Base-by-base conservation (phyloP, 805 yeast species). In the Yamadazyma paraphyllophila region DNA sequence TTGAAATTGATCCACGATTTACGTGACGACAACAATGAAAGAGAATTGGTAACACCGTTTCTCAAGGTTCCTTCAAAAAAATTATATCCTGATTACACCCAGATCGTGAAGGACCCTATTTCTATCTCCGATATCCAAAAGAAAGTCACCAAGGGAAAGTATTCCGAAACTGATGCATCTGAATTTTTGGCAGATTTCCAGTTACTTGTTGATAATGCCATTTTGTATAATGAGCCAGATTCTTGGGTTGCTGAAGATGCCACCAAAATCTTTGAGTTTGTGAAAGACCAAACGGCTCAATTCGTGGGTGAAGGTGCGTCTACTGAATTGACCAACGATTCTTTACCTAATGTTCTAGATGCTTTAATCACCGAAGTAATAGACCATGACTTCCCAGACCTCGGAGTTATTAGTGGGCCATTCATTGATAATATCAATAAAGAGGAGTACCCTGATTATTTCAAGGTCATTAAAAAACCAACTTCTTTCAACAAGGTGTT, bases 401-500 rank as follows among this genome's bases (percentile, higher is more conserved):
- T 78, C 26, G 80, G 80, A 10, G 62, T 68, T 39, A 70, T 85
- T 34, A 77, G 86, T 48, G 85, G 77, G 11, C 87, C 95, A 0
- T 91, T 90, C 60, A 61, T 85, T 68, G 86, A 82, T 27, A 83
- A 82, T 45, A 94, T 92, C 2, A 81, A 82, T 56, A 77, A 76
- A 27, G 77, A 78, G 11, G 79, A 77, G 47, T 84, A 85, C 55
- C 96, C 96, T 1, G 96, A 87, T 56, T 91, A 91, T 67, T 83
- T 83, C 65, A 76, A 79, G 51, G 69, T 86, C 6, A 82, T 92
- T 36, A 76, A 80, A 51, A 70, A 76, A 44, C 96, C 96, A 11
- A 85, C 88, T 62, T 79, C 96, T 1, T 77, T 92, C 55, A 75
- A 73, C 42, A 72, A 78, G 27, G 78, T 92, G 9, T 67, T 74